Base-by-base conservation (phyloP, 768 basidiomycete genomes). In the Podaxis sp. region DNA sequence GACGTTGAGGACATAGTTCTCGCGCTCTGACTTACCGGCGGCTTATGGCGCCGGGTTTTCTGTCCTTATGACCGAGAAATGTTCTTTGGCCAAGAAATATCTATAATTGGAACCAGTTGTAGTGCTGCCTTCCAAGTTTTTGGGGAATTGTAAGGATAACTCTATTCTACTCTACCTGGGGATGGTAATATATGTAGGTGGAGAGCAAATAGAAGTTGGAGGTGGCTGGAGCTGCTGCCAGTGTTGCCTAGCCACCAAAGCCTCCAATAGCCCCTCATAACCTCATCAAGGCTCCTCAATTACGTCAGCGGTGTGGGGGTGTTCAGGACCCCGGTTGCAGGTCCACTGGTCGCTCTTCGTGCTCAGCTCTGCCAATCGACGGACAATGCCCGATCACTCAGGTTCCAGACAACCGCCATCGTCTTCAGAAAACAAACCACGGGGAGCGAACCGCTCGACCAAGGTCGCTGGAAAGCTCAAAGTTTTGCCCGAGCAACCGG, bases 391-490 rank as follows among this genome's bases (percentile, higher is more conserved):
- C 52, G 48, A 60, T 48, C 32, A 42, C 16, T n/a, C 59, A 36
- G 50, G 44, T 38, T 38, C 59, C 7, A 53, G 53, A 38, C 42
- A 52, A 37, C 40, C 64, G 16, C 7, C 36, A 25, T 50, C 60
- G 5, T 32, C 59, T 28, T 55, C 68, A 13, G 86, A 88, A 62
- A 71, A 76, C 10, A 90, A 89, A 66, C 74, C 79, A 21, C 80
- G 89, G 56, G 89, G 89, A 0, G 89, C 89, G 13, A 90, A 91
- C 66, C 79, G 90, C 64, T 86, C 89, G 18, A 91, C 90, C 0
- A 92, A 92, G 69, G 83, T 88, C 7, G 87, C 88, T 11, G 90
- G 91, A 47, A 94, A 94, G 71, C 84, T 94, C 64, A 93, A 94
- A 69, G 90, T 94, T 14, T 79, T 94, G 32, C 92, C 92, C 51